These are phyloP conservation scores for Capsella bursapastoris DNA, from an alignment of 345 rosid species.

Conservation along the genomic window DNA sequence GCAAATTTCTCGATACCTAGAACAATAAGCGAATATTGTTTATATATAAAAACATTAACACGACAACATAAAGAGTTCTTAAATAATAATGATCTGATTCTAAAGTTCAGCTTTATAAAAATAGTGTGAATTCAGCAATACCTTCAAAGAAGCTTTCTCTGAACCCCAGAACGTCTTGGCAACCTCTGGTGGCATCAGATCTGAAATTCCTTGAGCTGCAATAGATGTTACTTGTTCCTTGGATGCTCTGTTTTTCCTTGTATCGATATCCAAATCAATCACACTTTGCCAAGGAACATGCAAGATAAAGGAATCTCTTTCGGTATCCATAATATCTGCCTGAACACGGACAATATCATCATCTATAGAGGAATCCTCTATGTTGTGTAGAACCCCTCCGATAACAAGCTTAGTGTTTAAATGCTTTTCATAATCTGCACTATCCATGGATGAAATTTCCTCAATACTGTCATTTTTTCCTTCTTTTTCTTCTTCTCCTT, in stretches of 20 bases:
- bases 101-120: slow-evolving; percentile 16
- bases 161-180: slow-evolving; percentile 83
- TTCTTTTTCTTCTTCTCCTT: slow-evolving; percentile 59
- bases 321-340: slow-evolving; percentile 66
- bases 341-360: slow-evolving; percentile 77
- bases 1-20: slow-evolving; percentile 81
- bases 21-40: slow-evolving; percentile 28
- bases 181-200: slow-evolving; percentile 91
- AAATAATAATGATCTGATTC: slow-evolving; percentile 4
- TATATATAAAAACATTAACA: slow-evolving; percentile 8
- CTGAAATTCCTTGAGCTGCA: slow-evolving; percentile 84
- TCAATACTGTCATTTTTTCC: slow-evolving; percentile 54
- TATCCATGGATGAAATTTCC: slow-evolving; percentile 58
- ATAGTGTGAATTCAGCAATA: slow-evolving; percentile 30
- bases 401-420: slow-evolving; percentile 76
- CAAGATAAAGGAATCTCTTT: slow-evolving; percentile 78
- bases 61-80: slow-evolving; percentile 9
- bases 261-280: slow-evolving; percentile 49
- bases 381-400: slow-evolving; percentile 89
- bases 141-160: slow-evolving; percentile 84
- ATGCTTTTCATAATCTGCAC: slow-evolving; percentile 59
- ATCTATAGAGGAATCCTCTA: slow-evolving; percentile 64
- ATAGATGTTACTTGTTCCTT: slow-evolving; percentile 73
- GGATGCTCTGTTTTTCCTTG: slow-evolving; percentile 53
- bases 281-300: slow-evolving; percentile 59